These are phyloP conservation scores for Pharus latifolius DNA, from an alignment of 176 grass and related monocot species.

Conservation along the genomic window DNA sequence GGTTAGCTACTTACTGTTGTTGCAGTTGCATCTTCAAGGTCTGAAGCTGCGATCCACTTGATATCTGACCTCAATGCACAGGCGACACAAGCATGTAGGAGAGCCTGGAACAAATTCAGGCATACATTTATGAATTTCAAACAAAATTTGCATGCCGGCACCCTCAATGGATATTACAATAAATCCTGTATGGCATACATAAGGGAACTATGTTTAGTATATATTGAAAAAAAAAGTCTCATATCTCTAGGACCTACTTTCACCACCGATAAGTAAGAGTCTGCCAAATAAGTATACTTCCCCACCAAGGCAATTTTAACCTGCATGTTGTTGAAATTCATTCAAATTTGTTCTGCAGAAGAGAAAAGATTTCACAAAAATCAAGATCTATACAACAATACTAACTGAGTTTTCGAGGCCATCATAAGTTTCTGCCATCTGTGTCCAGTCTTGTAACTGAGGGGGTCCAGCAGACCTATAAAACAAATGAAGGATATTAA, in stretches of 20 bases:
- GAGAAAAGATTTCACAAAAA: neutral
- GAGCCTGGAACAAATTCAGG: slow-evolving; percentile 55
- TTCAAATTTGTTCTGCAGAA: neutral
- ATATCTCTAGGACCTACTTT: slow-evolving; percentile 43
- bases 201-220: neutral
- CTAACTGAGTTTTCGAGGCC: slow-evolving; percentile 71
- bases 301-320: slow-evolving; percentile 99
- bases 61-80: slow-evolving; percentile 70
- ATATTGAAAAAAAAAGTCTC: neutral
- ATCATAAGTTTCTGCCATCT: slow-evolving; percentile 84
- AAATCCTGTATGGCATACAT: neutral
- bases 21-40: slow-evolving; percentile 89
- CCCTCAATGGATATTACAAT: neutral
- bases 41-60: slow-evolving; percentile 94
- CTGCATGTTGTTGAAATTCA: slow-evolving; percentile 32
- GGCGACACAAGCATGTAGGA: slow-evolving; percentile 74
- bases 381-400: slow-evolving; percentile 19
- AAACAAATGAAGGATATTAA: slow-evolving; percentile 9
- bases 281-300: slow-evolving; percentile 88
- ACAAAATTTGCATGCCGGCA: neutral
- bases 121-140: slow-evolving; percentile 13
- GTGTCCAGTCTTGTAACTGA: slow-evolving; percentile 66
- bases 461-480: slow-evolving; percentile 54
- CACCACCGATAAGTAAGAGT: slow-evolving; percentile 93
- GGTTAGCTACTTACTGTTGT: slow-evolving; percentile 34